These are phyloP conservation scores for Dendrobium nobile DNA, from an alignment of 106 monocot species.

Conservation along the genomic window DNA sequence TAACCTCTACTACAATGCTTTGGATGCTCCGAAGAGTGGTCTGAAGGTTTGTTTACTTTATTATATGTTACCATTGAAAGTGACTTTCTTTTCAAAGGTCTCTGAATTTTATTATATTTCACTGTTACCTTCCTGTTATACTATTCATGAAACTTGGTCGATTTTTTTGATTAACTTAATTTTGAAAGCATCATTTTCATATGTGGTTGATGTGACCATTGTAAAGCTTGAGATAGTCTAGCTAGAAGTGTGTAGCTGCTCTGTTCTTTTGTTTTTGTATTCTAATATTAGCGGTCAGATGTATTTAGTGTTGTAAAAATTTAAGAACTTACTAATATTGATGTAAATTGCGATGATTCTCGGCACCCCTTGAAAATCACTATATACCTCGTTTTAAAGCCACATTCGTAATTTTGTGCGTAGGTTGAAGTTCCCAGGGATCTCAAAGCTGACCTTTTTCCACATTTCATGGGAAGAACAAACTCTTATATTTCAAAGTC, in stretches of 20 bases:
- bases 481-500: constrained; percentile 42
- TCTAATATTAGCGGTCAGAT: background rate
- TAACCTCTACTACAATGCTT: constrained; percentile 64
- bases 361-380: background rate
- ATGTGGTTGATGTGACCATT: no score
- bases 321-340: background rate
- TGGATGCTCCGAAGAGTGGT: constrained; percentile 69
- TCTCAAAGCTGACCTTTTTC: constrained; percentile 33
- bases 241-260: background rate
- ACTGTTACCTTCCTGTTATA: background rate
- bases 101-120: background rate
- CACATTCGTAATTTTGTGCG: background rate
- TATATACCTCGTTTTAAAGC: background rate
- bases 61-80: background rate
- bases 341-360: background rate
- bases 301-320: background rate
- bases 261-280: background rate
- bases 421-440: constrained; percentile 43
- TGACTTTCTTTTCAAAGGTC: background rate
- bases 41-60: constrained; percentile 39
- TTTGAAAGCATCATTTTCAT: no score
- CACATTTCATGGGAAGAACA: constrained; percentile 49
- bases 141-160: no score
- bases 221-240: background rate
- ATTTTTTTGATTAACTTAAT: no score